phyloP scores from a whole-genome alignment of 192 early-diverging fungal genomes.

The Umbelopsis ramanniana region DNA sequence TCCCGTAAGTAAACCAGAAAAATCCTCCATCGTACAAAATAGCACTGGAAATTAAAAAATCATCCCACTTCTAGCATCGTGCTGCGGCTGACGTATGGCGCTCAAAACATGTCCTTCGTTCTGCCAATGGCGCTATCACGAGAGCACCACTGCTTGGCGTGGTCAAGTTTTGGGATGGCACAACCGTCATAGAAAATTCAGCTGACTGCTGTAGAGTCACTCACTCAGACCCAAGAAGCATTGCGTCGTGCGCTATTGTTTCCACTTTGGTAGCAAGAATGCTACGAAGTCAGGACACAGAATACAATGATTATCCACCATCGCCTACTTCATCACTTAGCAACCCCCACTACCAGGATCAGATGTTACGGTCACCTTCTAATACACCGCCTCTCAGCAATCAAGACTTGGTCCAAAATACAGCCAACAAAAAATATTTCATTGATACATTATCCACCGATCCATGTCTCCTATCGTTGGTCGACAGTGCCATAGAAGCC shows the following conservation, averaged over 20 bases:
- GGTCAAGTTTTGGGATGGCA: slow-evolving; percentile 51
- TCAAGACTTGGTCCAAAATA: background rate
- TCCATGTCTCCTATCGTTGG: slow-evolving; percentile 26
- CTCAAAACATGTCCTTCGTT: slow-evolving; percentile 29
- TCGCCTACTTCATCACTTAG: background rate
- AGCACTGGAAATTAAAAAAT: background rate
- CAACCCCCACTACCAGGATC: background rate
- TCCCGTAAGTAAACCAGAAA: slow-evolving; percentile 39
- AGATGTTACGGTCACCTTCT: slow-evolving; percentile 1
- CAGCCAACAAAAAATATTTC: background rate
- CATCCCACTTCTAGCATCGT: slow-evolving; percentile 14
- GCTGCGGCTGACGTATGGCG: slow-evolving; percentile 50
- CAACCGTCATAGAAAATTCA: slow-evolving; percentile 42
- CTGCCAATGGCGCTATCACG: slow-evolving; percentile 54
- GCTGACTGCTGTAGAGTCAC: slow-evolving; percentile 42
- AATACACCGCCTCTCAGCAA: slow-evolving; percentile 19
- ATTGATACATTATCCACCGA: slow-evolving; percentile 31
- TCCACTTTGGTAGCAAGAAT: slow-evolving; percentile 42
- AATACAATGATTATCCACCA: slow-evolving; percentile 20
- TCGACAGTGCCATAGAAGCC: slow-evolving; percentile 36
- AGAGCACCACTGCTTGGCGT: slow-evolving; percentile 44
- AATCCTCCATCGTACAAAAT: slow-evolving; percentile 10
- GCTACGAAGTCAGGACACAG: slow-evolving; percentile 39
- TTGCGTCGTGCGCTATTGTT: slow-evolving; percentile 48
- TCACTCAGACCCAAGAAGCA: slow-evolving; percentile 52